Evolutionary conservation across 1,284 basidiomycete species (phyloP), one percentile per base, ranked within the genome.

Genomic region (Sporisorium iseilematis-ciliati): DNA sequence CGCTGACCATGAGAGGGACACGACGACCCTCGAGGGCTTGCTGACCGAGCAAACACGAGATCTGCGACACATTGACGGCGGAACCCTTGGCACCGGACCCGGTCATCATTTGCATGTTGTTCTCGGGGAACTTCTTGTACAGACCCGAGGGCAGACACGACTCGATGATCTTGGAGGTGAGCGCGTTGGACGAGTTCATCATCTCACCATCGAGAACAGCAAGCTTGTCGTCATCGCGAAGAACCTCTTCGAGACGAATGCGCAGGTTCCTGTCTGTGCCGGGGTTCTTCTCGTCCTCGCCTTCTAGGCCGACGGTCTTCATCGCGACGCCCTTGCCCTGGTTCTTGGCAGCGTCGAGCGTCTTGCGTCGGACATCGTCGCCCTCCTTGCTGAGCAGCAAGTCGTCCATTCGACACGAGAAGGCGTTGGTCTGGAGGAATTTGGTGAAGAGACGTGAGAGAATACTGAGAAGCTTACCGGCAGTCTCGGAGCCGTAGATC

Each of bases 71-170:
- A 82, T 99, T 99, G 86, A 99, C 96, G 31, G 93, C 92, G 77
- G 93, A 96, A 69, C 97, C 97, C 87, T 99, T 99, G 61, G 97
- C 97, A 81, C 97, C 97, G 48, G 97, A 97, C 62, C 94, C 90
- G 5, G 96, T 98, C 97, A 99, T 99, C 75, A 93, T 92, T 86
- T 99, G 96, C 97, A 99, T 99, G 90, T 99, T 92, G 87, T 99
- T 99, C 85, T 95, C 91, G 29, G 97, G 97, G 88, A 99, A 99
- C 48, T 68, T 66, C 56, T 76, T 74, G 68, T 77, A 88, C 41
- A 99, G 90, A 54, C 92, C 92, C 55, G 90, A 87, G n/a, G 97
- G 97, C 79, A 99, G 90, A 82, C 92, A 92, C n/a, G 91, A 89
- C 53, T 86, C 84, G 76, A 86, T 87, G 61, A 87, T 78, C 83